These are phyloP conservation scores for Penicillium riverlandense DNA, from an alignment of 495 filamentous ascomycete species.

Conservation along the genomic window DNA sequence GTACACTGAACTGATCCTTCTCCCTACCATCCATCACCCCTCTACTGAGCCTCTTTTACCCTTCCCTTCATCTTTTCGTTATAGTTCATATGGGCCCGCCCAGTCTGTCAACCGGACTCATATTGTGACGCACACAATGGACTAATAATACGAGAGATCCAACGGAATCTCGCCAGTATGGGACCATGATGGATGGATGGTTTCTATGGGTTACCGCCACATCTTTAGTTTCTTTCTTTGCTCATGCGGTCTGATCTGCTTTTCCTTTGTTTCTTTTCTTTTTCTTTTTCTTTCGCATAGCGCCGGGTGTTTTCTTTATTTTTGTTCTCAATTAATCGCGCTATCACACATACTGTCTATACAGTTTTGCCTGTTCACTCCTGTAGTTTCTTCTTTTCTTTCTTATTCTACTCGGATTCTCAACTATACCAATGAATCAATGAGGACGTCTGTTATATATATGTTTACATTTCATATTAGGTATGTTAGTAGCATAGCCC, in stretches of 20 bases:
- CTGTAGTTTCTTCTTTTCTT: too few relatives aligned
- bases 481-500: too few relatives aligned
- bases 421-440: too few relatives aligned
- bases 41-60: background rate
- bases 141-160: constrained; percentile 3
- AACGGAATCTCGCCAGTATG: background rate
- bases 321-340: background rate
- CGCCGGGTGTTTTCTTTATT: constrained; percentile 28
- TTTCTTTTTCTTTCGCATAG: constrained; percentile 34
- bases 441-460: too few relatives aligned
- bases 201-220: background rate
- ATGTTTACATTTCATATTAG: too few relatives aligned
- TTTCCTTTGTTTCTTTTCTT: constrained; percentile 13
- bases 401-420: too few relatives aligned
- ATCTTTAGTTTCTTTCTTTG: background rate
- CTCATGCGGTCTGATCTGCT: background rate
- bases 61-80: constrained; percentile 3
- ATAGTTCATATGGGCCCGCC: constrained; percentile 2
- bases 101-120: background rate
- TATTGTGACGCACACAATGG: constrained; percentile 11
- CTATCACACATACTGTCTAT: too few relatives aligned
- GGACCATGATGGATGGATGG: background rate
- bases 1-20: constrained; percentile 20
- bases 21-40: constrained; percentile 2
- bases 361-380: too few relatives aligned